Conservation (phyloP, 192 early-diverging fungal genomes). For the Umbelopsis isabellina region DNA sequence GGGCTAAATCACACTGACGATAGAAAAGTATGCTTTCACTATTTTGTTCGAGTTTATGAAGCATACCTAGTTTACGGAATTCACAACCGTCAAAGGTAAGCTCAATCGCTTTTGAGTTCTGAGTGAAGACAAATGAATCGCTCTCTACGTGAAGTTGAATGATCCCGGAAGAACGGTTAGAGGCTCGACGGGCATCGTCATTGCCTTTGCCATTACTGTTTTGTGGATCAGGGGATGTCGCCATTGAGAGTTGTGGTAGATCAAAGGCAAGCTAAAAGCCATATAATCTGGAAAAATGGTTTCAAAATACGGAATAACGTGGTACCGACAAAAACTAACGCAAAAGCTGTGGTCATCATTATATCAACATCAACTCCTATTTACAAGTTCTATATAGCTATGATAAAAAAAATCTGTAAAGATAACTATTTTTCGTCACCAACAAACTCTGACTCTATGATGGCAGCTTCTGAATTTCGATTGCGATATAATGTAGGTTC, state of each 20-base stretch:
- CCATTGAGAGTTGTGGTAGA: not conserved
- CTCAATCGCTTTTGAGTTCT: slow-evolving; percentile 20
- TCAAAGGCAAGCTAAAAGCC: too few relatives aligned
- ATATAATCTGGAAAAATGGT: too few relatives aligned
- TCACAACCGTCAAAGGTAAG: slow-evolving; percentile 26
- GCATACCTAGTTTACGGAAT: slow-evolving; percentile 26
- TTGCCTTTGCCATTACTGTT: not conserved
- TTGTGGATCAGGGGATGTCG: not conserved
- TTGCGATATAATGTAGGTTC: slow-evolving; percentile 27
- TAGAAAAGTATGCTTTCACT: not conserved
- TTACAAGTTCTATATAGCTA: too few relatives aligned
- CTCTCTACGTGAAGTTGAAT: slow-evolving; percentile 11
- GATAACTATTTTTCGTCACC: not conserved
- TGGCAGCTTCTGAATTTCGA: not conserved
- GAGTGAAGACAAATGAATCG: slow-evolving; percentile 17
- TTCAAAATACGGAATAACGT: too few relatives aligned
- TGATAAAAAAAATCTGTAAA: too few relatives aligned
- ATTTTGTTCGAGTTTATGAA: not conserved
- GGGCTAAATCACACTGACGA: not conserved
- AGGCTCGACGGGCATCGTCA: not conserved
- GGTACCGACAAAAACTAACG: too few relatives aligned
- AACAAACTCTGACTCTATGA: slow-evolving; percentile 13
- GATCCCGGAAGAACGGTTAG: not conserved
- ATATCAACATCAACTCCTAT: too few relatives aligned
- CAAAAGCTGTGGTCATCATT: too few relatives aligned